Evolutionary conservation across 257 asterid species (phyloP).

Genomic region (Anisodus acutangulus): DNA sequence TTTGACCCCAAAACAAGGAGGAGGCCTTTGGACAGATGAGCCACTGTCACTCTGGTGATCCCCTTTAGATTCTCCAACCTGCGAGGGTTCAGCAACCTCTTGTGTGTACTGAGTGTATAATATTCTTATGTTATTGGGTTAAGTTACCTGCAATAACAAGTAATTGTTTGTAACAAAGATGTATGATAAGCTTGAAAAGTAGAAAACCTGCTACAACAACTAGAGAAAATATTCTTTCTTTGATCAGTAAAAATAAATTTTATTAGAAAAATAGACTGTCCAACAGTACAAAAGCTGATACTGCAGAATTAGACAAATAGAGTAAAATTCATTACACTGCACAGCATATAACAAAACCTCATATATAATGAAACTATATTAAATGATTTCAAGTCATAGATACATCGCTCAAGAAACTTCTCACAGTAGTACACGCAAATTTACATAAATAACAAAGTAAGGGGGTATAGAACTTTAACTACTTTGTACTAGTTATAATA

Average conservation of each 20-base stretch:
- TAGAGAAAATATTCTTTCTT: not conserved
- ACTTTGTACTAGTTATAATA: not conserved
- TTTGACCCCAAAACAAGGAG: too few relatives aligned
- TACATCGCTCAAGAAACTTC: not conserved
- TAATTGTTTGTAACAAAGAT: not conserved
- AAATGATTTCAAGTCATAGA: not conserved
- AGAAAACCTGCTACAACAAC: not conserved
- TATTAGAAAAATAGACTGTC: not conserved
- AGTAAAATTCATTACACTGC: not conserved
- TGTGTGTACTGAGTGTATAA: not conserved
- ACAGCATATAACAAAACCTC: not conserved
- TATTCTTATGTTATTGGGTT: too few relatives aligned
- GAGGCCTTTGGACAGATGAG: too few relatives aligned
- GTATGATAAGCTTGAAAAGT: not conserved
- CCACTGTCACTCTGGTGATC: too few relatives aligned
- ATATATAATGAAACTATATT: conserved; percentile 10
- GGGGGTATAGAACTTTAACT: not conserved
- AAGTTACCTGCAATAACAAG: not conserved
- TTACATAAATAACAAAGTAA: not conserved
- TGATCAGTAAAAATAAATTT: not conserved
- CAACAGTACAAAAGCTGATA: not conserved
- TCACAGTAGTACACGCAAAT: not conserved
- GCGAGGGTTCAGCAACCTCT: too few relatives aligned
- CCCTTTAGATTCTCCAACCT: not conserved
- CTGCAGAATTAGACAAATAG: not conserved